These are phyloP conservation scores for Selaginella tamariscina DNA, from an alignment of 75 land plant species.

Conservation along the genomic window DNA sequence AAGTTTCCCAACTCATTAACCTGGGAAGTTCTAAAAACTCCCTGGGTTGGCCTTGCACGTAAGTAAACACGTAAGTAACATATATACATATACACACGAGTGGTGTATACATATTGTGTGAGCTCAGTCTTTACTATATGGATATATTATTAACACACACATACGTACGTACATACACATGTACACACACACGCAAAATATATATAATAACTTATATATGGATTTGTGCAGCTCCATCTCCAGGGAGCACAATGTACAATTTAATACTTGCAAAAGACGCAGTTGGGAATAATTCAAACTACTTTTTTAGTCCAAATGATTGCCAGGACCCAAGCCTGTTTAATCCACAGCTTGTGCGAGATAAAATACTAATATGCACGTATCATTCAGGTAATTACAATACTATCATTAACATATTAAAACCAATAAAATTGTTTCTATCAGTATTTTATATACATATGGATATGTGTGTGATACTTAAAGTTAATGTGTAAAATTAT, in stretches of 20 bases:
- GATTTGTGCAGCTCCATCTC: constrained; percentile 61
- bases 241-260: constrained; percentile 28
- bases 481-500: no score
- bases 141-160: no score
- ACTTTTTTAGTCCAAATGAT: constrained; percentile 42
- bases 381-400: no score
- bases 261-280: constrained; percentile 65
- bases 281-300: constrained; percentile 31
- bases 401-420: no score
- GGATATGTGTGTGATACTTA: no score
- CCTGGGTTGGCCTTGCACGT: constrained; percentile 78
- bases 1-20: constrained; percentile 45
- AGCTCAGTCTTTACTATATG: no score
- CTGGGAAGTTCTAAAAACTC: constrained; percentile 56
- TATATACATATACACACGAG: no score
- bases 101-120: no score
- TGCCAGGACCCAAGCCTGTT: constrained; percentile 69
- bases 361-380: constrained; percentile 75
- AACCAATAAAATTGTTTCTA: no score
- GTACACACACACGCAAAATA: background rate
- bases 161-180: background rate
- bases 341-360: constrained; percentile 48
- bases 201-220: background rate
- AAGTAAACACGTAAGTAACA: constrained; percentile 33
- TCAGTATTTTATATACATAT: no score